These are phyloP conservation scores for Hymenoscyphus salicellus DNA, from an alignment of 2,329 filamentous ascomycete species.

Conservation along the genomic window DNA sequence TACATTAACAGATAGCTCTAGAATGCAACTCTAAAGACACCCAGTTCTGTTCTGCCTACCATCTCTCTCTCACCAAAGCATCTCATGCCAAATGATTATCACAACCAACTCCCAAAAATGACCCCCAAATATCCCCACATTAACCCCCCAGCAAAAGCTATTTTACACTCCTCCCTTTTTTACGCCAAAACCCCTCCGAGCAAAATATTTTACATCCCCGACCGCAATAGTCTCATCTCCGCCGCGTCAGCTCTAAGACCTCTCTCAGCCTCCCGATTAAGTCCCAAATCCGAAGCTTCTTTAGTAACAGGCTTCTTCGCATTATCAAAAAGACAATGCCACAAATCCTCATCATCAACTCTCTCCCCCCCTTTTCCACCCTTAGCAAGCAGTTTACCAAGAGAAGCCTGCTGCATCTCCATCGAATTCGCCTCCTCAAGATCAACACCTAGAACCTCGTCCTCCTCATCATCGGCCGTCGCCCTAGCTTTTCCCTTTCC, in stretches of 20 bases:
- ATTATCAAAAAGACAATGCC: constrained; percentile 82
- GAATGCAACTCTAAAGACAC: no score
- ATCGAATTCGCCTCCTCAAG: constrained; percentile 82
- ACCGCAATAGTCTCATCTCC: constrained; percentile 39
- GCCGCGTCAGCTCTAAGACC: constrained; percentile 53
- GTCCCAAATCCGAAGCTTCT: constrained; percentile 16
- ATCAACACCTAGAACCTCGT: constrained; percentile 53
- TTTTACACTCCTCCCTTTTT: no score
- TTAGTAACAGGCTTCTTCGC: background rate
- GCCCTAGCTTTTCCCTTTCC: constrained; percentile 39
- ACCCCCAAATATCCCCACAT: no score
- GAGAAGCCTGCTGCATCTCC: constrained; percentile 71
- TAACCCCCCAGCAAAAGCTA: no score
- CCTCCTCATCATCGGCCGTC: constrained; percentile 37
- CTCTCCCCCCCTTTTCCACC: constrained; percentile 72
- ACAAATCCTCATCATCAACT: constrained; percentile 75
- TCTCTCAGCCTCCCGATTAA: constrained; percentile 28
- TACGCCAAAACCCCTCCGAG: no score
- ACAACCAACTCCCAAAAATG: no score
- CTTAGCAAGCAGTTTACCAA: constrained; percentile 69
- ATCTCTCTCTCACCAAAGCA: no score
- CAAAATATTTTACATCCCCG: no score
- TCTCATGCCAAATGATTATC: no score
- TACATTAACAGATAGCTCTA: no score
- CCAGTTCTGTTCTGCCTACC: no score